Evolutionary conservation across 2,329 filamentous ascomycete species (phyloP), one percentile per base, ranked within the genome.

Genomic region (Diaporthe sp.): DNA sequence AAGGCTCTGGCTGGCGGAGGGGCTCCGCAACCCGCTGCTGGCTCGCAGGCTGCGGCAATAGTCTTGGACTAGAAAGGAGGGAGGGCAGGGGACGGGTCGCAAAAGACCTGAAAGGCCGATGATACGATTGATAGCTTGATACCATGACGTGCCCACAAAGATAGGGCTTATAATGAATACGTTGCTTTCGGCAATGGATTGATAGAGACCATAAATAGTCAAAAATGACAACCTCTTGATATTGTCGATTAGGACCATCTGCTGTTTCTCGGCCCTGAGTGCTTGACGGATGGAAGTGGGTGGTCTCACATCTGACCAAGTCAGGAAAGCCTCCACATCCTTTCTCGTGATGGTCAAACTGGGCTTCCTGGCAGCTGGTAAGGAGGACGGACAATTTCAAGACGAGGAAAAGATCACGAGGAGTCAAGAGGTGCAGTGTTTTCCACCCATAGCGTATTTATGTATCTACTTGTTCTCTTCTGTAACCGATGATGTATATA

Each of bases 1-100:
- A 82, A 85, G 55, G 79, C 82, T 4, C 71, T 86, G 52, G 78
- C 75, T 38, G 61, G 40, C 35, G 72, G 55, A 15, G 47, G 33
- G 42, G n/a, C 67, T 33, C 42, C 66, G 17, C 40, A 58, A 52
- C 28, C 58, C 19, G 35, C 50, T 69, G 57, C 68, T n/a, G 64
- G 58, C 17, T 74, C 75, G 28, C 61, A 69, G 19, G 75, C 61
- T 40, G 75, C 75, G 30, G 58, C 75, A 30, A 76, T 76, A 30
- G 60, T 73, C 38, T 25, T 76, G 64, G 75, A 76, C 33, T 76
- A 74, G 55, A 42, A 60, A 40, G 7, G 38, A 17, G n/a, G 50
- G 25, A 9, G 22, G 9, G 22, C 22, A 12, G 54, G 33, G 30
- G n/a, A 19, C 17, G 33, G 45, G 19, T 19, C 17, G 35, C 35